These are phyloP conservation scores for Boletus sp. DNA, from an alignment of 1,284 basidiomycete genomes.

Conservation along the genomic window DNA sequence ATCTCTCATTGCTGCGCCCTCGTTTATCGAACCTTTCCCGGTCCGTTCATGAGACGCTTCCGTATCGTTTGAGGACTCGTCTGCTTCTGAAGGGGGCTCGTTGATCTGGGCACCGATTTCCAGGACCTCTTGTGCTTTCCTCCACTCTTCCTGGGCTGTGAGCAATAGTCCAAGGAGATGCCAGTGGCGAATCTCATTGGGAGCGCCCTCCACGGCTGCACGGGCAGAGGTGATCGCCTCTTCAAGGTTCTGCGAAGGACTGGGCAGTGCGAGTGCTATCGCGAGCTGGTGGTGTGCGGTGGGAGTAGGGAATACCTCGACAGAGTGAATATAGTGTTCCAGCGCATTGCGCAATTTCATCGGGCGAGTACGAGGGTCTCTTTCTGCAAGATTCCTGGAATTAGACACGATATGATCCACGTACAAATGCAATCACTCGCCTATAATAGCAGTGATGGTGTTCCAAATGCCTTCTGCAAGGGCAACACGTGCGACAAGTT, in stretches of 20 bases:
- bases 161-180: conserved; percentile 86
- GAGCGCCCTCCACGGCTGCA: conserved; percentile 72
- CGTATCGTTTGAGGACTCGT: conserved; percentile 19
- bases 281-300: conserved; percentile 79
- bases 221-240: conserved; percentile 69
- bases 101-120: conserved; percentile 62
- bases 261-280: conserved; percentile 66
- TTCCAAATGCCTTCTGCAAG: conserved; percentile 68
- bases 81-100: conserved; percentile 27
- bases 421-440: conserved; percentile 32
- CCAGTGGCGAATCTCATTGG: conserved; percentile 79
- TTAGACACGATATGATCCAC: background rate
- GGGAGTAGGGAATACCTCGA: conserved; percentile 53
- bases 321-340: conserved; percentile 52
- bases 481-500: conserved; percentile 51
- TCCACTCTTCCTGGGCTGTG: conserved; percentile 79
- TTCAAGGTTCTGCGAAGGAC: conserved; percentile 62
- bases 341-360: conserved; percentile 58
- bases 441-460: conserved; percentile 55
- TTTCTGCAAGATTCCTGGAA: conserved; percentile 44
- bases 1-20: conserved; percentile 4
- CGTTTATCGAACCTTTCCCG: conserved; percentile 4
- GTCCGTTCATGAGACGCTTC: conserved; percentile 18
- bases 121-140: conserved; percentile 72
- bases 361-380: conserved; percentile 60